These are phyloP conservation scores for Prunus kanzakura DNA, from an alignment of 306 rosid genomes.

Conservation along the genomic window DNA sequence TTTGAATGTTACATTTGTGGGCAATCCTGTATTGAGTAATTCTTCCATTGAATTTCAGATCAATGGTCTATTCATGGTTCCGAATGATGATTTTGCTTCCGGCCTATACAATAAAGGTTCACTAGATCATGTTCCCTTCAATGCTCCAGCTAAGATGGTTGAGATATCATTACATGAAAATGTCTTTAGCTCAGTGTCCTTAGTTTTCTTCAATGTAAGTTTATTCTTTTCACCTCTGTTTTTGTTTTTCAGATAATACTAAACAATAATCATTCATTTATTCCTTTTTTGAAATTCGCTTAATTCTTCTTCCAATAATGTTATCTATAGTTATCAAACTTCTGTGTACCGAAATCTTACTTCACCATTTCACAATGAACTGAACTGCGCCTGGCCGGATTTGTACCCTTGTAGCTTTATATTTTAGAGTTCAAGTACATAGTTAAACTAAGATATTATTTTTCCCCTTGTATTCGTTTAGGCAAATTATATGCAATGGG, in stretches of 20 bases:
- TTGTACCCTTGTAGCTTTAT: not conserved
- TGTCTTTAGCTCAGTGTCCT: conserved; percentile 63
- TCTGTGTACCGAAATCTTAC: not conserved
- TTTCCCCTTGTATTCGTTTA: conserved; percentile 8
- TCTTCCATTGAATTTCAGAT: conserved; percentile 59
- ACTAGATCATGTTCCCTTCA: conserved; percentile 35
- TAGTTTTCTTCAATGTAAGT: conserved; percentile 61
- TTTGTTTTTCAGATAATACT: not conserved
- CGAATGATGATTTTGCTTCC: conserved; percentile 26
- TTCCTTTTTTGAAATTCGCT: not conserved
- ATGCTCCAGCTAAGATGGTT: conserved; percentile 61
- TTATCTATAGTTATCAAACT: not conserved
- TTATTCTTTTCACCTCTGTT: conserved; percentile 9
- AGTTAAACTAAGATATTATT: conserved; percentile 3
- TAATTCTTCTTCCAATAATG: not conserved
- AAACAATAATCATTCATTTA: not conserved
- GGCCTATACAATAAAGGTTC: conserved; percentile 25
- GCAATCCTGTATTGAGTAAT: conserved; percentile 53
- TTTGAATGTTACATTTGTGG: conserved; percentile 65
- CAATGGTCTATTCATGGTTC: conserved; percentile 54
- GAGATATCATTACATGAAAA: conserved; percentile 69
- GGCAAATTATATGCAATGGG: conserved; percentile 59
- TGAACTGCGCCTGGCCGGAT: not conserved
- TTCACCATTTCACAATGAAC: not conserved
- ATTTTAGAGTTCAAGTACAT: not conserved